Conservation (phyloP, 768 basidiomycete species). For the Suillus americanus region DNA sequence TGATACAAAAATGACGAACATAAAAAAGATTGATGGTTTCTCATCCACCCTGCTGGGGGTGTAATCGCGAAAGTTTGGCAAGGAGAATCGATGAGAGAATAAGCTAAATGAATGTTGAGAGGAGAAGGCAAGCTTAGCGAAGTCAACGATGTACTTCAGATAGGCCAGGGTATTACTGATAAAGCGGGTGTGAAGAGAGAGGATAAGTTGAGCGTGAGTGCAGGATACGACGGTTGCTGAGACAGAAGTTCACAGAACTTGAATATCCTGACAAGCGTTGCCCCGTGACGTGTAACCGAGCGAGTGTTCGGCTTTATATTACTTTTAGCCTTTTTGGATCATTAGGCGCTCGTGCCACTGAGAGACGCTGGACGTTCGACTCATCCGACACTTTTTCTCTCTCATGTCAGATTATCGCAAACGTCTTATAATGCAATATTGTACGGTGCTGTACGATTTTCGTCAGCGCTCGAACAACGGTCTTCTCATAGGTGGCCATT, state of each 20-base stretch:
- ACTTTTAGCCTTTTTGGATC: not conserved
- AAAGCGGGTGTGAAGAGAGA: not conserved
- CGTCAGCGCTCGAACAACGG: not conserved
- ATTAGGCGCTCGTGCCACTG: not conserved
- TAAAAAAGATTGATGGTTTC: not conserved
- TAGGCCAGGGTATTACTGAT: not conserved
- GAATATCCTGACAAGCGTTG: slow-evolving; percentile 5
- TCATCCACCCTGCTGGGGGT: slow-evolving; percentile 3
- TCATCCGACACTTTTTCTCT: not conserved
- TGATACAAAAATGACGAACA: not conserved
- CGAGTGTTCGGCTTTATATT: slow-evolving; percentile 1
- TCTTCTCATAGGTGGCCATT: not conserved
- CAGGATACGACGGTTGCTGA: slow-evolving; percentile 1
- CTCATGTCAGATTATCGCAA: not conserved
- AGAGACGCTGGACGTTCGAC: not conserved
- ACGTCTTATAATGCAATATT: not conserved
- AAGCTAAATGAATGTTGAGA: not conserved
- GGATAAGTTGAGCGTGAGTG: not conserved
- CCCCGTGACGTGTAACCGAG: slow-evolving; percentile 6
- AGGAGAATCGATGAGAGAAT: not conserved
- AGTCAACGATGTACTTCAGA: not conserved
- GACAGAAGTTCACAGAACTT: slow-evolving; percentile 2
- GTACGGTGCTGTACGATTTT: not conserved
- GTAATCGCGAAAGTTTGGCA: not conserved
- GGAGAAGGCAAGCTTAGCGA: not conserved